Evolutionary conservation across 208 protist species (phyloP).

Genomic region (Leishmania braziliensis): DNA sequence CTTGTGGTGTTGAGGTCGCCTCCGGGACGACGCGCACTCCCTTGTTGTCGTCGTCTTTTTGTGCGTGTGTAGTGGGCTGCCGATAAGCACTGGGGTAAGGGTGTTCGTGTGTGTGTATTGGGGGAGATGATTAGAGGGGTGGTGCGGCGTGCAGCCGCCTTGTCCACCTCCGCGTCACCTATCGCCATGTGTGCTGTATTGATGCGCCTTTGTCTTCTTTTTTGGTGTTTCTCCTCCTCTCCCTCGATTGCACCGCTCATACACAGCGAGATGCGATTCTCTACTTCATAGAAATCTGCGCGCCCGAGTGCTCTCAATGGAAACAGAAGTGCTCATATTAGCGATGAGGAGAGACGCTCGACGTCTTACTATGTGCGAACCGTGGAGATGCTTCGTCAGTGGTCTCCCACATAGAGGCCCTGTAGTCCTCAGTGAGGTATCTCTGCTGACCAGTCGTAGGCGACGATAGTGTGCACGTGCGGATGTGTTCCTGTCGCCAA

Average conservation of each 20-base stretch:
- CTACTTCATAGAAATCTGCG: conserved; percentile 4
- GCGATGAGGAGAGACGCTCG: no score
- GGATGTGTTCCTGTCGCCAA: not conserved
- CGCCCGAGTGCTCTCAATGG: not conserved
- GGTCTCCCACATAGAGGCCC: not conserved
- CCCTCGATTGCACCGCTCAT: not conserved
- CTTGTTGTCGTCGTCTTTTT: not conserved
- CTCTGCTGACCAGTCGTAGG: not conserved
- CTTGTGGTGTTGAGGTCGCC: not conserved
- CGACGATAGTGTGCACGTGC: not conserved
- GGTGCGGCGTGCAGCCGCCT: not conserved
- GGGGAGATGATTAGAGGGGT: not conserved
- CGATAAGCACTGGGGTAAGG: not conserved
- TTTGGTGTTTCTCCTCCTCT: not conserved
- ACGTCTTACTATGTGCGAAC: not conserved
- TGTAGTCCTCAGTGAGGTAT: not conserved
- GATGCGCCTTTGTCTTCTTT: not conserved
- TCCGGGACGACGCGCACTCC: not conserved
- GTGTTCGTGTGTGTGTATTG: not conserved
- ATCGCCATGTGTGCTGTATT: not conserved
- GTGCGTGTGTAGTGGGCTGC: not conserved
- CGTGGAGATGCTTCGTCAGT: not conserved
- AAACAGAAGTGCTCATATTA: not conserved
- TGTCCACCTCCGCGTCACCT: not conserved
- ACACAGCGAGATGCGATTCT: not conserved